Percentiles rank a stretch among this genome's conserved stretches.
Evolutionary conservation across 23 red algal genomes (phyloP).

Genomic region (Cyanidiococcus yangmingshanensis): DNA sequence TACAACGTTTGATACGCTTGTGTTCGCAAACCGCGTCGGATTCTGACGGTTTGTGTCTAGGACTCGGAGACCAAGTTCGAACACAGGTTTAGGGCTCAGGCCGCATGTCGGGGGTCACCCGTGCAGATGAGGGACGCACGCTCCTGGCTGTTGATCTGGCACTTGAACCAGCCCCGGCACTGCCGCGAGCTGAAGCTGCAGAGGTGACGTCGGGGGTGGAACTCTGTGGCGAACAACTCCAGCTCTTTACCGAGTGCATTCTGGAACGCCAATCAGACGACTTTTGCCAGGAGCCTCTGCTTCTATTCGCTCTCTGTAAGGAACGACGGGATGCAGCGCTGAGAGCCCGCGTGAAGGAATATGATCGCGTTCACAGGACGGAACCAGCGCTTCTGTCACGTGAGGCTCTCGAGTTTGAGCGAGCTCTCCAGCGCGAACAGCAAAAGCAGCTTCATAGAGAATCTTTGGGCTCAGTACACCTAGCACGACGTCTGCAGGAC

Average conservation of each 20-base stretch:
- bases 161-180: background rate
- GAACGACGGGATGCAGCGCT: background rate
- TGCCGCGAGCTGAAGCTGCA: background rate
- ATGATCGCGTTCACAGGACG: background rate
- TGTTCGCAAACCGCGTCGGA: no score
- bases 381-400: background rate
- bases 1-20: no score
- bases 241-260: background rate
- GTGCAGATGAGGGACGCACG: background rate
- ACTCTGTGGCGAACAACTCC: background rate
- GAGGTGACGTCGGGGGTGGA: background rate
- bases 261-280: background rate
- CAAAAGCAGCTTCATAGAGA: background rate
- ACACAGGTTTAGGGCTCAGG: no score
- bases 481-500: background rate
- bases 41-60: no score
- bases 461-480: background rate
- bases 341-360: background rate
- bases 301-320: background rate
- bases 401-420: background rate
- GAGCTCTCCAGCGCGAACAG: background rate
- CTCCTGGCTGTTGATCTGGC: background rate
- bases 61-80: no score
- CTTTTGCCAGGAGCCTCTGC: background rate
- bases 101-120: no score